Evolutionary conservation across 2,329 filamentous ascomycete species (phyloP), one percentile per base, ranked within the genome.

Genomic region (Fusarium transvaalense): DNA sequence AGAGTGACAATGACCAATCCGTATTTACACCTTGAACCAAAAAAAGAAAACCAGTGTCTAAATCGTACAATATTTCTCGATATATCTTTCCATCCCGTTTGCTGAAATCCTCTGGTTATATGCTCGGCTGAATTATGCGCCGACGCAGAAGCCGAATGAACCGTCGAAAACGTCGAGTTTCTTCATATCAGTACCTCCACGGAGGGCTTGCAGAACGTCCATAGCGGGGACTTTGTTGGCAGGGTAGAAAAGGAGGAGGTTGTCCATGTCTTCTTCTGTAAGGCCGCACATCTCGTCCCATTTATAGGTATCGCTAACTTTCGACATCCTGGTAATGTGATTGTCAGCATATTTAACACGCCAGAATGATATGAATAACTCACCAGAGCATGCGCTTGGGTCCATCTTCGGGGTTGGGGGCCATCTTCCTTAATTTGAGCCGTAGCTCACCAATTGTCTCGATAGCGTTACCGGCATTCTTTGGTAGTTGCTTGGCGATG

Each of bases 371-470:
- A 6, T 10, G 14, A n/a, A 8, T 3, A 41, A 80, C 87, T 65
- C 76, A 93, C 92, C 94, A 98, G 69, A 90, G 86, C 95, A 98
- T 98, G 62, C 95, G 85, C 83, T 94, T 97, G 1, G 92, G 89
- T 0, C 94, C 91, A 60, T 97, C 91, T 53, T 91, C 89, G 3
- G 83, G 79, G 10, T 83, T 83, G 0, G 95, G 93, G 5, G 92
- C 94, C 31, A 94, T 79, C 76, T 89, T 88, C 61, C 96, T 86
- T 75, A 99, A 80, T 82, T 91, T 95, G 76, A 87, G 88, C 70
- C 96, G 87, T 74, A 99, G 80, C 75, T 87, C 85, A 2, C 96
- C 96, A 31, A 98, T 92, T 68, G 91, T 91, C 78, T 92, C 87
- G 63, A 99, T 94, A 9, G 96, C 96, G 48, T 90, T 89, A 10